These are phyloP conservation scores for Jackrogersella multiformis DNA, from an alignment of 495 filamentous ascomycete species.

Conservation along the genomic window DNA sequence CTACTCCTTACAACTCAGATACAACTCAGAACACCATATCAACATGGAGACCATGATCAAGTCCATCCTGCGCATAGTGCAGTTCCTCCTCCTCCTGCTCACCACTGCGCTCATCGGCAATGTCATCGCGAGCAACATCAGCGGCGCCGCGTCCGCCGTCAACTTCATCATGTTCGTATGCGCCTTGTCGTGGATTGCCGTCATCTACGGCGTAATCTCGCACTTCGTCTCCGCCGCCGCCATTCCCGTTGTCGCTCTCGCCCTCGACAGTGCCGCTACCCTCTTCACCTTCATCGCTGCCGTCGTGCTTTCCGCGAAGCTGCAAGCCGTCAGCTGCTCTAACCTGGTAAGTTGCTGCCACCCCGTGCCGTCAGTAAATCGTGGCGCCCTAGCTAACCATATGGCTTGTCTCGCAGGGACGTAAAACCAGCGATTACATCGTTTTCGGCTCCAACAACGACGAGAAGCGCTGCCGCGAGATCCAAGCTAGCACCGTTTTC, in stretches of 20 bases:
- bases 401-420: slow-evolving; percentile 20
- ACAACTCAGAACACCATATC: slow-evolving; percentile 4
- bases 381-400: slow-evolving; percentile 4
- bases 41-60: slow-evolving; percentile 51
- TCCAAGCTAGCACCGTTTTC: slow-evolving; percentile 59
- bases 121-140: slow-evolving; percentile 55
- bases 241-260: slow-evolving; percentile 50
- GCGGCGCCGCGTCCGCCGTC: slow-evolving; percentile 53
- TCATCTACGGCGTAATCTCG: slow-evolving; percentile 50
- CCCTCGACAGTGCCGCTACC: slow-evolving; percentile 50
- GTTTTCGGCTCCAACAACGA: slow-evolving; percentile 56
- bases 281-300: slow-evolving; percentile 58
- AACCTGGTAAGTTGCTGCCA: slow-evolving; percentile 28
- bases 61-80: slow-evolving; percentile 49
- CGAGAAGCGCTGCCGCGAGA: slow-evolving; percentile 58
- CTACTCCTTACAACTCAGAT: not conserved
- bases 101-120: slow-evolving; percentile 61
- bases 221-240: slow-evolving; percentile 46
- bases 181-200: slow-evolving; percentile 54
- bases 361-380: not conserved
- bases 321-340: slow-evolving; percentile 54
- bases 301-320: slow-evolving; percentile 59
- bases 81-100: slow-evolving; percentile 56
- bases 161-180: slow-evolving; percentile 63
- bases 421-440: slow-evolving; percentile 52